These are phyloP conservation scores for Castanospermum australe DNA, from an alignment of 306 rosid species.

Conservation along the genomic window DNA sequence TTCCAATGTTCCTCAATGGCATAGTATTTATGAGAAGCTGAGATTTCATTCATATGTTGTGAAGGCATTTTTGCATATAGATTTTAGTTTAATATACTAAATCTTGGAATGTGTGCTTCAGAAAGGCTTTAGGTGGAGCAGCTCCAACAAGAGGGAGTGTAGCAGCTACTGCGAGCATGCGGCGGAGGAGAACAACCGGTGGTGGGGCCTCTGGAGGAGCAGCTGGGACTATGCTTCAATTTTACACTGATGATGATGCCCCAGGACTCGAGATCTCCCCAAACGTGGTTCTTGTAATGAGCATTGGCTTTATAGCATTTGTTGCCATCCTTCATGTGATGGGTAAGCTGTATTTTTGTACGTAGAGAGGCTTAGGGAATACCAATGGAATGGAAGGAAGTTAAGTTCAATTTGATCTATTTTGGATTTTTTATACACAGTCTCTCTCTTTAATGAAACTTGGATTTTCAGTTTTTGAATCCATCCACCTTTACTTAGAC, in stretches of 20 bases:
- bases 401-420: background rate
- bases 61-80: background rate
- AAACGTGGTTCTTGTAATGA: slow-evolving; percentile 70
- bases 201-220: slow-evolving; percentile 66
- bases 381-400: background rate
- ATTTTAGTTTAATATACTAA: slow-evolving; percentile 1
- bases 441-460: background rate
- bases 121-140: slow-evolving; percentile 62
- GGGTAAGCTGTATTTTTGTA: slow-evolving; percentile 78
- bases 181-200: slow-evolving; percentile 53
- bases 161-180: slow-evolving; percentile 74
- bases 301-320: slow-evolving; percentile 76
- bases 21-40: background rate
- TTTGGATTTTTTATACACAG: background rate
- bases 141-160: slow-evolving; percentile 72
- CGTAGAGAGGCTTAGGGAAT: slow-evolving; percentile 49
- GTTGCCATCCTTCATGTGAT: slow-evolving; percentile 74
- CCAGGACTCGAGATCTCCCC: slow-evolving; percentile 78
- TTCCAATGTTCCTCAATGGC: no score
- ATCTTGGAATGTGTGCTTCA: slow-evolving; percentile 4
- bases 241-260: slow-evolving; percentile 77
- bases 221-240: slow-evolving; percentile 68
- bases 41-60: background rate
- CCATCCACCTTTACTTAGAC: background rate
- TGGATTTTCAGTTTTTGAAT: background rate